These are phyloP conservation scores for Stagonosporopsis tanaceti DNA, from an alignment of 2,329 filamentous ascomycete species.

Conservation along the genomic window DNA sequence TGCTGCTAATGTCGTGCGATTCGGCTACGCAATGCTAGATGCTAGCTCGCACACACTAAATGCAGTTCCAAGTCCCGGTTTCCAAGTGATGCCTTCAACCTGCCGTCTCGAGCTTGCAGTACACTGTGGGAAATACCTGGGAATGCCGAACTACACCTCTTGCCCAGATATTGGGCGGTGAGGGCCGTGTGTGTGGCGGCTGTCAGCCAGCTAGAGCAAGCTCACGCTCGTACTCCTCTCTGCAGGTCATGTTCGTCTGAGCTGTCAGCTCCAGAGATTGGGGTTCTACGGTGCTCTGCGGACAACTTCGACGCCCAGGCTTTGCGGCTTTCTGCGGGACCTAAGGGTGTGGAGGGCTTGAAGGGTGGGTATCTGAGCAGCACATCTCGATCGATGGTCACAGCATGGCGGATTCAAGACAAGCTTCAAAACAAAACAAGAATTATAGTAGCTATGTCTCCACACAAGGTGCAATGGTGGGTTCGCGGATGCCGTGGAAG, in stretches of 20 bases:
- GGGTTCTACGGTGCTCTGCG: too few species aligned
- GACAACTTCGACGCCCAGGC: too few species aligned
- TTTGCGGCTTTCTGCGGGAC: too few species aligned
- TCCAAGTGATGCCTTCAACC: too few species aligned
- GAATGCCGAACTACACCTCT: too few species aligned
- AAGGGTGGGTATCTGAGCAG: not conserved
- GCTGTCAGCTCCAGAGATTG: too few species aligned
- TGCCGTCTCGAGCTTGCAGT: too few species aligned
- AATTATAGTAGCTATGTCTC: not conserved
- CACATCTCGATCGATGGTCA: not conserved
- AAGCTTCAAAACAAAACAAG: not conserved
- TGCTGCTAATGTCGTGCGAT: not conserved
- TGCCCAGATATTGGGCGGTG: too few species aligned
- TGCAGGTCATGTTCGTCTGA: too few species aligned
- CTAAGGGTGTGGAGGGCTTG: not conserved
- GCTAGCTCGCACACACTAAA: constrained; percentile 7
- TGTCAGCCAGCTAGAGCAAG: not conserved
- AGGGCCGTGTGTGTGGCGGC: not conserved
- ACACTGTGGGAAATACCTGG: too few species aligned
- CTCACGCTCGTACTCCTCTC: too few species aligned
- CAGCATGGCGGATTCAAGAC: not conserved
- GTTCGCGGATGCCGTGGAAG: not conserved
- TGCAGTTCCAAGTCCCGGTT: too few species aligned
- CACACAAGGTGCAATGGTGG: not conserved
- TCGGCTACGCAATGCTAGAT: constrained; percentile 1